A percentile compares a stretch with the other conserved stretches of the same genome.
Evolutionary conservation across 495 filamentous ascomycete species (phyloP).

Genomic region (Lasiosphaeria ovina): DNA sequence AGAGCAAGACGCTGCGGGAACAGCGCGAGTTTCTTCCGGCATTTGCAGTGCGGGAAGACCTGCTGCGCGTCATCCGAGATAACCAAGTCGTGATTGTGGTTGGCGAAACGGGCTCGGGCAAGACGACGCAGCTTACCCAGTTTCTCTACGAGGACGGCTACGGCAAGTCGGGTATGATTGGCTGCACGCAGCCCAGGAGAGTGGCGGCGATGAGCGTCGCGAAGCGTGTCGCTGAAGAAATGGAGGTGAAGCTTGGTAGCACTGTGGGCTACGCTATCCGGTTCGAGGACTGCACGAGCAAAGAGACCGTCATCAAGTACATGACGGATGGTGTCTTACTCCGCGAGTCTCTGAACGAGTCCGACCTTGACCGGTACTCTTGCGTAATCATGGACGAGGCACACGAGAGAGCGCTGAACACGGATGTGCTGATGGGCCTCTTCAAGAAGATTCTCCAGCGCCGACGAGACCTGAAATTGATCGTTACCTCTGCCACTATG

Average conservation of each 20-base stretch:
- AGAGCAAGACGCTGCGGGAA: conserved; percentile 85
- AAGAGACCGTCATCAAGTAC: conserved; percentile 94
- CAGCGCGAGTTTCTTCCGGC: conserved; percentile 93
- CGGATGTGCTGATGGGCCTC: conserved; percentile 94
- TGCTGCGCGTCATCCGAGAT: conserved; percentile 91
- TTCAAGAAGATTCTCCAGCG: conserved; percentile 95
- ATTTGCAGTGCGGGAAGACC: conserved; percentile 94
- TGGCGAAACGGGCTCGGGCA: conserved; percentile 93
- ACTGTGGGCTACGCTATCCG: conserved; percentile 96
- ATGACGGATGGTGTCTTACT: conserved; percentile 98
- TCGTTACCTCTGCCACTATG: conserved; percentile 99
- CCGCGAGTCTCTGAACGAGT: conserved; percentile 86
- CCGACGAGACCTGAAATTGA: conserved; percentile 88
- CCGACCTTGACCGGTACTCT: conserved; percentile 93
- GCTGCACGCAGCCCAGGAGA: conserved; percentile 91
- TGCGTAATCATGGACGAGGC: conserved; percentile 99
- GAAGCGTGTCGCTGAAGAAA: conserved; percentile 97
- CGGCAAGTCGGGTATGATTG: conserved; percentile 80
- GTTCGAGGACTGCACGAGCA: conserved; percentile 97
- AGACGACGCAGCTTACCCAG: conserved; percentile 95
- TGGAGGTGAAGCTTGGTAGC: conserved; percentile 91
- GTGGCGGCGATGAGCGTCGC: conserved; percentile 99
- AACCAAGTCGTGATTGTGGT: conserved; percentile 97
- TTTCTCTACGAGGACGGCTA: conserved; percentile 95
- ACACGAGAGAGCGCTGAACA: conserved; percentile 94